A percentile compares a stretch with the other conserved stretches of the same genome.
phyloP scores from a whole-genome alignment of 2,329 filamentous ascomycete species.

The Fusarium musae region DNA sequence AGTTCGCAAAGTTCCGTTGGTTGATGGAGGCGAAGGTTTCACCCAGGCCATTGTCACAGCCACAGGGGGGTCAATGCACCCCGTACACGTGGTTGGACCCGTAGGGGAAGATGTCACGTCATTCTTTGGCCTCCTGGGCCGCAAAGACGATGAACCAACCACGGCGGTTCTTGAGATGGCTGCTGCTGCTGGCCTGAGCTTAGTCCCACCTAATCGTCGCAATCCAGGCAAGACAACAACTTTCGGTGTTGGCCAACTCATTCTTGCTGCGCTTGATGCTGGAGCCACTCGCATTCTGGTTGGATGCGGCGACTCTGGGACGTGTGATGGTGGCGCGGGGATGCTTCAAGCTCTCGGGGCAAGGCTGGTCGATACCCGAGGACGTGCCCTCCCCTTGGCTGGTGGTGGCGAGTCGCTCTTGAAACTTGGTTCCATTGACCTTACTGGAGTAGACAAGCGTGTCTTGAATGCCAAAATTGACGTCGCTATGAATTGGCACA shows the following conservation, averaged over 20 bases:
- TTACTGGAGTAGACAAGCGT: constrained; percentile 50
- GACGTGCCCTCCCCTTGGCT: constrained; percentile 51
- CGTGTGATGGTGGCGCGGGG: constrained; percentile 63
- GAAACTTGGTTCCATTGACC: constrained; percentile 52
- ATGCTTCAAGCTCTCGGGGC: constrained; percentile 65
- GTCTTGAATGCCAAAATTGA: constrained; percentile 52
- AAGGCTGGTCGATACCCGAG: constrained; percentile 53
- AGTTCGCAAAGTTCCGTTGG: constrained; percentile 60
- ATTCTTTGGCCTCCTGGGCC: constrained; percentile 58
- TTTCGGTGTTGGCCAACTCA: constrained; percentile 62
- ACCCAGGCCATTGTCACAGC: constrained; percentile 57
- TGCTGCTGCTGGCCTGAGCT: constrained; percentile 61
- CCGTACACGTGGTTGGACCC: constrained; percentile 56
- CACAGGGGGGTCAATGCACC: constrained; percentile 53
- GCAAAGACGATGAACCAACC: constrained; percentile 21
- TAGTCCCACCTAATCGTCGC: constrained; percentile 57
- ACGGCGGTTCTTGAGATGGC: constrained; percentile 65
- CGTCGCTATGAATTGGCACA: constrained; percentile 63
- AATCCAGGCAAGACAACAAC: constrained; percentile 62
- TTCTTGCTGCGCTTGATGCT: constrained; percentile 57
- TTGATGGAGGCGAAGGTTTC: constrained; percentile 65
- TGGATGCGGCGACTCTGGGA: constrained; percentile 65
- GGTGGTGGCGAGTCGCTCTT: constrained; percentile 54
- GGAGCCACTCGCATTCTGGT: constrained; percentile 59
- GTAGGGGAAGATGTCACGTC: constrained; percentile 55